Evolutionary conservation across 1,284 basidiomycete genomes (phyloP), one percentile per base, ranked within the genome.

Genomic region (Rhodotorula glutinis): DNA sequence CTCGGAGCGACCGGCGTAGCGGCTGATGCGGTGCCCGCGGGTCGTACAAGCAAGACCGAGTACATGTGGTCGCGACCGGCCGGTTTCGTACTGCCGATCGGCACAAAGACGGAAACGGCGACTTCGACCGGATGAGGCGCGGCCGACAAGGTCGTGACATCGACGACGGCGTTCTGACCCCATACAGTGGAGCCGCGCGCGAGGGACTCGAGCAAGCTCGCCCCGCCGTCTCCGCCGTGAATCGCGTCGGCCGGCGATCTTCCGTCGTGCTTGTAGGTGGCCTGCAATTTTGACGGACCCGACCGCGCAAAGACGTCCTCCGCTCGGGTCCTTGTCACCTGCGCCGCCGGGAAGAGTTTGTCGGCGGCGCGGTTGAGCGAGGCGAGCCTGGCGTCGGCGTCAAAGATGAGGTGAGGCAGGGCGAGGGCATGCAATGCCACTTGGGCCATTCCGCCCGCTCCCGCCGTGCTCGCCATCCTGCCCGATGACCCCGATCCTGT

Each of bases 351-450:
- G 21, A 47, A 2, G 23, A 47, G n/a, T 14, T n/a, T 21, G 21
- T 21, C 21, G 2, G 67, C 67, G 33, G 60, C 57, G 2, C 56
- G 40, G 60, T 69, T 69, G 63, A 69, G 55, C 38, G 63, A 59
- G 38, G 62, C 44, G 9, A 62, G 55, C 27, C 51, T 47, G 29
- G 46, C 38, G 57, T 33, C n/a, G 21, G 67, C 29, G 19, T 61
- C 59, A 49, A 69, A 58, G 57, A 69, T 33, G 60, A 69, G 55
- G 23, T 59, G 56, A n/a, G 67, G 67, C n/a, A 66, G 52, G 10
- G 67, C 60, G 30, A 65, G 53, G 7, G 30, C 8, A 27, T 53
- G 49, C 38, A 63, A 46, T 10, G 56, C 30, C 16, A 25, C 11
- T 1, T 19, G 38, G 11, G 46, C 38, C 43, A 62, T 9, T 25